Base-by-base conservation (phyloP, 148 eudicot genomes). In the Vaccinium macrocarpon region DNA sequence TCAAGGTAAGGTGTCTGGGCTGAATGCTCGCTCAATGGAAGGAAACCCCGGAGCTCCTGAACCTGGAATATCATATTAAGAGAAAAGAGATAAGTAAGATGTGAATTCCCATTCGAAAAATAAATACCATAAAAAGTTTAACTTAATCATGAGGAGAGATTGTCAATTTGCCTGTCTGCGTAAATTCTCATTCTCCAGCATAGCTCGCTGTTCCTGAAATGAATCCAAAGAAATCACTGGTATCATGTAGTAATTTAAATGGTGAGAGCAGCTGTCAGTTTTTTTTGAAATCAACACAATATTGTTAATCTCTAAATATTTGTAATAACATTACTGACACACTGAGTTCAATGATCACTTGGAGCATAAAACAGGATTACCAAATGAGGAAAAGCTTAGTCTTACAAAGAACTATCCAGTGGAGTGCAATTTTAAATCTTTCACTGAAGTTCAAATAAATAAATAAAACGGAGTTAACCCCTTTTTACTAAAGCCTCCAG, bases 181-280 rank as follows among this genome's bases (percentile, higher is more conserved):
- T 80, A 95, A 83, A 21, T 83, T 84, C 87, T 92, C 94, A 80
- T 92, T 93, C 88, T 93, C 97, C 84, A 86, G 85, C 88, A 89
- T 74, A n/a, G 92, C 93, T 68, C 88, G 84, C 71, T 92, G 91
- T 87, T 94, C 96, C 96, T 94, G 48, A 23, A 84, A 29, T 23
- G 35, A 19, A 80, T 85, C n/a, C 76, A 55, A 50, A 80, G 21
- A n/a, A 52, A 29, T 51, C 14, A 50, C 12, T 62, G 8, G 79
- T 35, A 52, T 52, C 66, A 82, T 12, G 16, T 9, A 25, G 68
- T 42, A 23, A 62, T 48, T 10, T 1, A 61, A 80, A 8, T 80
- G 32, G 19, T 4, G 29, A 68, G 14, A 16, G 76, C 12, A 50
- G 70, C 49, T 16, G 8, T 29, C 38, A 73, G 1, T 55, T 13